Percentiles rank a stretch among this genome's conserved stretches.
phyloP scores from a whole-genome alignment of 2,329 filamentous ascomycete species.

The Fusarium subglutinans region DNA sequence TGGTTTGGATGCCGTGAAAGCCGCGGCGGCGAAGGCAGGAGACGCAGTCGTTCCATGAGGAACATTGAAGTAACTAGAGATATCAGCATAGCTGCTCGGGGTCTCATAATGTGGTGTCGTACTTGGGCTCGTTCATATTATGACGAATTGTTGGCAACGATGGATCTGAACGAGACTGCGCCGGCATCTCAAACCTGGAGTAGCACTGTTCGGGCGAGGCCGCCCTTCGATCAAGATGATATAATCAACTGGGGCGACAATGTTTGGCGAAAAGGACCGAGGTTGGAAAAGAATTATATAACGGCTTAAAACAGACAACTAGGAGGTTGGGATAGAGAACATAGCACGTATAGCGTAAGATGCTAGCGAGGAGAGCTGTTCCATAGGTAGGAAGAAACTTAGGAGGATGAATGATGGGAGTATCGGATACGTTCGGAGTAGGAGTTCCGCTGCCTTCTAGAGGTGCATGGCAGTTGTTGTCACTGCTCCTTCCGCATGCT shows the following conservation, averaged over 20 bases:
- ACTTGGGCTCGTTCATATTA: constrained; percentile 40
- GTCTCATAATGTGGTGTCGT: neutral
- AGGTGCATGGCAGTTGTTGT: neutral
- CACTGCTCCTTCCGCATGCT: neutral
- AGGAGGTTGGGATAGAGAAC: neutral
- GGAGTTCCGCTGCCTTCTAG: neutral
- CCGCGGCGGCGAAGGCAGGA: constrained; percentile 19
- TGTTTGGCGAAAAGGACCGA: fast-evolving
- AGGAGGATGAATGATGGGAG: neutral
- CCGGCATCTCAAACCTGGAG: constrained; percentile 30
- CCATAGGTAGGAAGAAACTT: neutral
- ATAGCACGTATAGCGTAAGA: neutral
- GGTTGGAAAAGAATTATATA: neutral
- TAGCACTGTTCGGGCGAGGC: neutral
- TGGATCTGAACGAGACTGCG: constrained; percentile 24
- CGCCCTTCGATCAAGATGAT: neutral
- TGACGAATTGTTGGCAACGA: neutral
- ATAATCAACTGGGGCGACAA: neutral
- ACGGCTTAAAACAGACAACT: neutral
- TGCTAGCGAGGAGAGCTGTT: neutral
- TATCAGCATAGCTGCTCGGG: neutral
- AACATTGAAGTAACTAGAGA: constrained; percentile 47
- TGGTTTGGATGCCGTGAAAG: constrained; percentile 7
- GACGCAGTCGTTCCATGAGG: constrained; percentile 29
- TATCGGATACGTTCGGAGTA: no score